A percentile compares a stretch with the other conserved stretches of the same genome.
phyloP scores from a whole-genome alignment of 352 stramenopile species.

The Pythium scleroteichum region DNA sequence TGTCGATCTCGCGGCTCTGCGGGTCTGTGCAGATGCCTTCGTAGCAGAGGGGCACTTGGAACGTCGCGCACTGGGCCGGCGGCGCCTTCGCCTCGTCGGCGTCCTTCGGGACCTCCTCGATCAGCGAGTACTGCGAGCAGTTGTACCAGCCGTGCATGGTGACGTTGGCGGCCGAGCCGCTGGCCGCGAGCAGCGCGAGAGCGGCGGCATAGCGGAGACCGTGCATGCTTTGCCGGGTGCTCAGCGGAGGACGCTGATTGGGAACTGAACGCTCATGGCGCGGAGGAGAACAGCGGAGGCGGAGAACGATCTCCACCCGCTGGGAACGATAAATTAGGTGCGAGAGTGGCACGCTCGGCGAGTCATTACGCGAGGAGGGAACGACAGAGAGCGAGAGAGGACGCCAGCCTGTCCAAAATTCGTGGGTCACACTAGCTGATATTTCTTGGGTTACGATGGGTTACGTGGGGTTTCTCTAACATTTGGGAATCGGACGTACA shows the following conservation, averaged over 20 bases:
- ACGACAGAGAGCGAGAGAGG: too few species aligned
- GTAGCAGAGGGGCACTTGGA: slow-evolving; percentile 42
- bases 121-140: slow-evolving; percentile 9
- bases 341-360: too few species aligned
- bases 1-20: slow-evolving; percentile 32
- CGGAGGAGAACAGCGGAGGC: too few species aligned
- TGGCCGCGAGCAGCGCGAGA: background rate
- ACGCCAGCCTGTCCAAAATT: too few species aligned
- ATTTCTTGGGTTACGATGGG: too few species aligned
- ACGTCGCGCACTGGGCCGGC: slow-evolving; percentile 35
- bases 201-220: background rate
- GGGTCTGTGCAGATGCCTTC: slow-evolving; percentile 29
- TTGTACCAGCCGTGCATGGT: slow-evolving; percentile 5
- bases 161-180: background rate
- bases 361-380: too few species aligned
- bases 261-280: too few species aligned
- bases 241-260: too few species aligned
- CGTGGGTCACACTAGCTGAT: too few species aligned
- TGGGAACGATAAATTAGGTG: too few species aligned
- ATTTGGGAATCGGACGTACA: too few species aligned
- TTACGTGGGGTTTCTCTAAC: slow-evolving; percentile 1
- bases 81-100: background rate
- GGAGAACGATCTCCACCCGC: too few species aligned
- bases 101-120: background rate
- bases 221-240: background rate